Evolutionary conservation across 2,329 filamentous ascomycete species (phyloP), one percentile per base, ranked within the genome.

Genomic region (Fusarium pininemorale): DNA sequence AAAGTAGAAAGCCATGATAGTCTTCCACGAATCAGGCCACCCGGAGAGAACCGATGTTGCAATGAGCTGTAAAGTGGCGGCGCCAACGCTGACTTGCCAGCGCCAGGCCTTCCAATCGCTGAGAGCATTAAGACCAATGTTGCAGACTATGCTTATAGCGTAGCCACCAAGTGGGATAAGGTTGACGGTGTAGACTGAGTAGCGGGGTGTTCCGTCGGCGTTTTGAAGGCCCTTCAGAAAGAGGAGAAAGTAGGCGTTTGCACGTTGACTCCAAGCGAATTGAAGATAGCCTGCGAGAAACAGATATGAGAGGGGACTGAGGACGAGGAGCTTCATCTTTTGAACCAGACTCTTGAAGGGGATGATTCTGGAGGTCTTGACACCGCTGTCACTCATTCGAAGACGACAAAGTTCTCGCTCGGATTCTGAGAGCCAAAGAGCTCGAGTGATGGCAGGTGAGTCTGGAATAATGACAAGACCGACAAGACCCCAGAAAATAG

Each of bases 11-110:
- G 75, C 71, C 78, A 84, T 80, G 66, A 84, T 73, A 0, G 66
- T 66, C 6, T 50, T 38, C 59, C 66, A 75, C 6, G 75, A 77
- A 30, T 57, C 47, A 4, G 75, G 75, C 75, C 75, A 77, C 2
- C 71, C 60, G 3, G 73, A 59, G 0, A 77, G 80, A 22, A 81
- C 80, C 4, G 79, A 73, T 1, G 80, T 82, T 1, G 82, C 81
- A 4, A 78, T 64, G 13, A 84, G 66, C 18, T 82, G 78, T 11
- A 83, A 51, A 13, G 83, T 79, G 2, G 84, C 87, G 3, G 85
- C 86, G 54, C 87, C 84, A 13, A 90, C 77, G 47, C 88, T 85
- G 1, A 88, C 82, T 3, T 88, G 89, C 87, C 87, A 89, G 16
- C 88, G 81, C 30, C 80, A 78, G 6, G 51, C 63, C 12, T 81